Percentiles rank a stretch among this genome's conserved stretches.
Conservation (phyloP, 495 filamentous ascomycete species). For the Pseudomonodictys pantanalensis region DNA sequence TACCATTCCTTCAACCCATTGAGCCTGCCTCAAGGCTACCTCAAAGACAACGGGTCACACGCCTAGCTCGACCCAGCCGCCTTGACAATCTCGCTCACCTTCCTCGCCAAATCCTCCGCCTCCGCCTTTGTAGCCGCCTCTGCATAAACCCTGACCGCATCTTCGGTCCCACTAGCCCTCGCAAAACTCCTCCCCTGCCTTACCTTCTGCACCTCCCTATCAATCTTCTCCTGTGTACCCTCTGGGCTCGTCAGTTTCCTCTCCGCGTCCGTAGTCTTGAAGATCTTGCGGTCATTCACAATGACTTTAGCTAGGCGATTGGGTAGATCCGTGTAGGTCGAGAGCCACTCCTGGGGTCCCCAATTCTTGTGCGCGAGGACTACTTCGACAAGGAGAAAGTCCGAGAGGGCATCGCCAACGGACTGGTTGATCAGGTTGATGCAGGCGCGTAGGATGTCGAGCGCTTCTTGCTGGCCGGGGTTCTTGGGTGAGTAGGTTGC, state of each 20-base stretch:
- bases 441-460: conserved; percentile 76
- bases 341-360: conserved; percentile 85
- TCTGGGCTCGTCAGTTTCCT: conserved; percentile 74
- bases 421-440: conserved; percentile 94
- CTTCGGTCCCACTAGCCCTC: conserved; percentile 89
- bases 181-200: conserved; percentile 88
- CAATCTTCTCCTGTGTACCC: conserved; percentile 79
- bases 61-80: neutral
- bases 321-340: conserved; percentile 91
- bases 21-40: too few relatives aligned
- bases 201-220: conserved; percentile 82
- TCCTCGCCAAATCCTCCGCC: conserved; percentile 73
- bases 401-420: conserved; percentile 91
- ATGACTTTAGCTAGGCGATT: conserved; percentile 92
- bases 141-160: conserved; percentile 95
- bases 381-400: conserved; percentile 92
- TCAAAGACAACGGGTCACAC: neutral
- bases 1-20: neutral
- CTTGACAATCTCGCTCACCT: conserved; percentile 70
- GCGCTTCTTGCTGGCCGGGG: conserved; percentile 79
- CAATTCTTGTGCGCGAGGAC: conserved; percentile 94
- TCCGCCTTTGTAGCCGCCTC: conserved; percentile 73
- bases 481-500: conserved; percentile 76
- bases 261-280: conserved; percentile 89
- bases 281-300: conserved; percentile 80